A percentile compares a stretch with the other conserved stretches of the same genome.
Evolutionary conservation across 176 grass and related monocot genomes (phyloP).

Genomic region (Luzula sylvatica): DNA sequence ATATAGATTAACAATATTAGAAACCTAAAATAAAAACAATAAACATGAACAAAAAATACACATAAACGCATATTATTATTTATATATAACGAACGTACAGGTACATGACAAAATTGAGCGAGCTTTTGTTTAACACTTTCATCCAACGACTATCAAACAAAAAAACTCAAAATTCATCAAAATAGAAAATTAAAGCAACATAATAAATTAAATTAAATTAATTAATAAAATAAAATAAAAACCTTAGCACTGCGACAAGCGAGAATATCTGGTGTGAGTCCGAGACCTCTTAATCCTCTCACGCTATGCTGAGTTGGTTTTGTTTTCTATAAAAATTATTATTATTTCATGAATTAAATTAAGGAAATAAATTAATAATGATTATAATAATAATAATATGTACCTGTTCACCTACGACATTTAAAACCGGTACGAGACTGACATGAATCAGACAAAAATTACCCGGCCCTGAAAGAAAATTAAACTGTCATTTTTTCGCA

Average conservation of each 20-base stretch:
- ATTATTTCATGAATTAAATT: too few species aligned
- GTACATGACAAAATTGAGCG: conserved; percentile 89
- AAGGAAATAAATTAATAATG: neutral
- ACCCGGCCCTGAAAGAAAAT: conserved; percentile 40
- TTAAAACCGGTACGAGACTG: conserved; percentile 92
- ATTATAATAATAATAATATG: conserved; percentile 15
- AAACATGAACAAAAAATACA: conserved; percentile 13
- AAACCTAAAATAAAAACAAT: conserved; percentile 42
- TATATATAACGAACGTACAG: conserved; percentile 45
- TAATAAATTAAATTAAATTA: neutral
- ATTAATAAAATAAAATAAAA: conserved; percentile 1
- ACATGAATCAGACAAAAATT: conserved; percentile 97
- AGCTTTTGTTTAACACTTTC: conserved; percentile 75
- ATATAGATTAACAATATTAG: conserved; percentile 68
- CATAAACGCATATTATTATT: neutral
- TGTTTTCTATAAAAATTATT: conserved; percentile 65
- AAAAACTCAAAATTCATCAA: neutral
- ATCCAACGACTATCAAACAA: conserved; percentile 51
- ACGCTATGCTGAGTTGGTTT: conserved; percentile 98
- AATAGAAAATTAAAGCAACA: too few species aligned
- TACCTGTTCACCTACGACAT: conserved; percentile 97
- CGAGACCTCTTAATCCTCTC: conserved; percentile 72
- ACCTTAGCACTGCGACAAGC: conserved; percentile 83
- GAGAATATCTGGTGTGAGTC: conserved; percentile 81
- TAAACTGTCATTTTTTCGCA: neutral